Evolutionary conservation across 768 basidiomycete genomes (phyloP).

Genomic region (Hygrophorus russula): DNA sequence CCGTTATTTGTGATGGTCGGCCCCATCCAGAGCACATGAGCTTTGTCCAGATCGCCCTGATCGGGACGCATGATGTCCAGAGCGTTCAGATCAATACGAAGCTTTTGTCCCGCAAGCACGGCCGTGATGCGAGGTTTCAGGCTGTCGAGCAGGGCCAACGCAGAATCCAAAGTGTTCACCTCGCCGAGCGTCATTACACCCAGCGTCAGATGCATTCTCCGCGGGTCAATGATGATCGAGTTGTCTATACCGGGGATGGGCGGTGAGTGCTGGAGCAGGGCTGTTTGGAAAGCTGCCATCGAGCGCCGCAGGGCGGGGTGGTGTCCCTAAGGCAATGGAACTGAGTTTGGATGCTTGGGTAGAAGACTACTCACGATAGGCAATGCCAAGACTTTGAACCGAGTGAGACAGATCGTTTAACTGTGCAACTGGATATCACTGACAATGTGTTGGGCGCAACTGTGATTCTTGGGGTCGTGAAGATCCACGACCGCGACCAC

Average conservation of each 20-base stretch:
- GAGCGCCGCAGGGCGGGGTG: neutral
- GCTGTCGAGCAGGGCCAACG: conserved; percentile 31
- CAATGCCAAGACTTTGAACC: conserved; percentile 2
- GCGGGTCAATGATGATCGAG: conserved; percentile 44
- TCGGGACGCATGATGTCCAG: conserved; percentile 35
- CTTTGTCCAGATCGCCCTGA: conserved; percentile 19
- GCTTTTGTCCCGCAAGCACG: conserved; percentile 19
- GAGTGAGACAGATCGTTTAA: no score
- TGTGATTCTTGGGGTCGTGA: no score
- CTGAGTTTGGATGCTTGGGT: neutral
- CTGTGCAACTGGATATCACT: neutral
- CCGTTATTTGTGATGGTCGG: conserved; percentile 25
- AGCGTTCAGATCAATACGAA: conserved; percentile 31
- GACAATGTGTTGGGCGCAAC: conserved; percentile 3
- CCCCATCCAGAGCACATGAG: conserved; percentile 48
- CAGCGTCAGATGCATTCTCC: conserved; percentile 61
- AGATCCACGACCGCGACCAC: neutral
- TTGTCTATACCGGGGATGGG: conserved; percentile 43
- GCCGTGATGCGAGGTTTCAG: conserved; percentile 30
- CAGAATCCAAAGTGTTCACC: conserved; percentile 24
- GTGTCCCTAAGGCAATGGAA: neutral
- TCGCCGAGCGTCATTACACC: conserved; percentile 54
- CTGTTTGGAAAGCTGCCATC: conserved; percentile 25
- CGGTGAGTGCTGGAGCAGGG: conserved; percentile 28
- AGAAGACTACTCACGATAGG: conserved; percentile 1